Base-by-base conservation (phyloP, 345 rosid genomes). In the Hibiscus syriacus region DNA sequence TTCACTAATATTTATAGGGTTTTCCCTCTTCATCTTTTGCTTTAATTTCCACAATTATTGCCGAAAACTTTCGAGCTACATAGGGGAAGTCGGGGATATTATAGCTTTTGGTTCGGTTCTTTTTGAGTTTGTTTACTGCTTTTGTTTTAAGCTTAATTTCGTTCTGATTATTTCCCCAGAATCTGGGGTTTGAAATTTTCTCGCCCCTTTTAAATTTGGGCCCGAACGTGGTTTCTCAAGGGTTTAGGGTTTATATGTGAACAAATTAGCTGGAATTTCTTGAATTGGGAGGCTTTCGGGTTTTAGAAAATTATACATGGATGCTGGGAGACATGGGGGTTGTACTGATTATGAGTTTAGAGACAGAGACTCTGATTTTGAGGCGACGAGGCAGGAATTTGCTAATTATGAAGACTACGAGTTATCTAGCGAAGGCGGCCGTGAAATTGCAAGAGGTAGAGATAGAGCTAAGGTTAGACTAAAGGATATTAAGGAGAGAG, bases 291-390 rank as follows among this genome's bases (percentile, higher is more conserved):
- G 53, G 34, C 49, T 62, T 72, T 54, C 17, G 25, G 14, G 26
- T 54, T 73, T 62, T 49, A 68, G 27, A 9, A 54, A 7, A 61
- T 46, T 60, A 67, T 79, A 2, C 58, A 92, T 92, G 98, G 96
- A 96, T 22, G 86, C 94, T 77, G 92, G 97, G 81, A 87, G 91
- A 77, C 86, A 83, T 80, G 86, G 87, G 53, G 86, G 86, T 55
- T 86, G 83, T 70, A 78, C 82, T 16, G 96, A 85, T 75, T 81
- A 76, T 32, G 96, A 90, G 73, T 64, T 83, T 46, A 80, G 87
- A 70, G 86, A 81, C 30, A 77, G 84, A 3, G 90, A 90, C 23
- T 75, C 88, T 43, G 83, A 81, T 60, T 75, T 82, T 48, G 82
- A 83, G 49, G 79, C 74, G 59, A 74, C 84, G 3, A 82, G 82